Evolutionary conservation across 176 grass and related monocot genomes (phyloP).

Genomic region (Elaeis guineensis): DNA sequence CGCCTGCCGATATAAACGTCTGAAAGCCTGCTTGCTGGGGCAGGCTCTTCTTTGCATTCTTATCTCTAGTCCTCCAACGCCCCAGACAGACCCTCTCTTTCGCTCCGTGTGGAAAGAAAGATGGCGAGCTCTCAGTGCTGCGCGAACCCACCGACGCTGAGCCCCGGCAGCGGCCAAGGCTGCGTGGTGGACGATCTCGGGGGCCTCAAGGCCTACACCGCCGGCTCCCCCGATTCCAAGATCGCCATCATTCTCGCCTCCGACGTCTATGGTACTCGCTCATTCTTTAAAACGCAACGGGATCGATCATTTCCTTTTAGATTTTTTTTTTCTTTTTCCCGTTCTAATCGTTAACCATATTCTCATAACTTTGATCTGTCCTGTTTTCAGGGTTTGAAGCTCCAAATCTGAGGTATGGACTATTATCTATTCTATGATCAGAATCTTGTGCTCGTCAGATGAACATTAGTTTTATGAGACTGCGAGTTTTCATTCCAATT

Average conservation of each 20-base stretch:
- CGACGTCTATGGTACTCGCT: slow-evolving; percentile 43
- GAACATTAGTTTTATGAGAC: too few relatives aligned
- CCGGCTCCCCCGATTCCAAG: slow-evolving; percentile 32
- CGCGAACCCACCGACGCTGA: slow-evolving; percentile 42
- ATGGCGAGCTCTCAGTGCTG: slow-evolving; percentile 79
- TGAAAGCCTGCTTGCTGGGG: too few relatives aligned
- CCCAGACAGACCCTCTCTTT: too few relatives aligned
- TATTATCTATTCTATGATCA: too few relatives aligned
- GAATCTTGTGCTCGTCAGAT: too few relatives aligned
- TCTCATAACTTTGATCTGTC: too few relatives aligned
- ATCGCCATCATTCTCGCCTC: slow-evolving; percentile 57
- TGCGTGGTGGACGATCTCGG: slow-evolving; percentile 63
- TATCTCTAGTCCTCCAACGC: too few relatives aligned
- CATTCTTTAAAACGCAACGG: not conserved
- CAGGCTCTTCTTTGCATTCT: too few relatives aligned
- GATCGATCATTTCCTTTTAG: not conserved
- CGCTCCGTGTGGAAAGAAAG: too few relatives aligned
- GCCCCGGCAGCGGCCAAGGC: slow-evolving; percentile 38
- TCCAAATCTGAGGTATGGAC: slow-evolving; percentile 43
- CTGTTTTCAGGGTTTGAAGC: slow-evolving; percentile 39
- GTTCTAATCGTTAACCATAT: not conserved
- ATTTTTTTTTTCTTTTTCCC: not conserved
- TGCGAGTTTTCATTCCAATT: too few relatives aligned
- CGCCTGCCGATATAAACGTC: too few relatives aligned
- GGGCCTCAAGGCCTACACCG: slow-evolving; percentile 52